Percentiles rank a stretch among this genome's conserved stretches.
phyloP scores from a whole-genome alignment of 2,329 filamentous ascomycete genomes.

The Penicillium olsonii region DNA sequence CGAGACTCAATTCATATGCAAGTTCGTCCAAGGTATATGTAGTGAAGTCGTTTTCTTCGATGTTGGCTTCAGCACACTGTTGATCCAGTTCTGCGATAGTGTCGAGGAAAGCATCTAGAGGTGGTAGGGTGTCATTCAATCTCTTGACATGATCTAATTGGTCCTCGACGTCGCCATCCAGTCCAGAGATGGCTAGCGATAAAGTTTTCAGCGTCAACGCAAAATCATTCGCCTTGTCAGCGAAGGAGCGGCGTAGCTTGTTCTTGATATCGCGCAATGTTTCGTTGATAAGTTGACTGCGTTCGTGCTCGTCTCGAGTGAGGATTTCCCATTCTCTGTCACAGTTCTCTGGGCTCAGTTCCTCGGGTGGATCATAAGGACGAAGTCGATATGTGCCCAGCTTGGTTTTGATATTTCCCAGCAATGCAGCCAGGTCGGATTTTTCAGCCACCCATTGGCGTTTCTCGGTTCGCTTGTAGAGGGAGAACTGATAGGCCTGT shows the following conservation, averaged over 20 bases:
- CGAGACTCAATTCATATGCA: slow-evolving; percentile 86
- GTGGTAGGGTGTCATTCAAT: slow-evolving; percentile 80
- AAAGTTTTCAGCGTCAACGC: slow-evolving; percentile 92
- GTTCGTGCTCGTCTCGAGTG: slow-evolving; percentile 79
- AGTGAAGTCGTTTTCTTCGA: slow-evolving; percentile 99
- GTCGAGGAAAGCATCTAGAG: slow-evolving; percentile 86
- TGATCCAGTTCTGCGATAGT: slow-evolving; percentile 83
- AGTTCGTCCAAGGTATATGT: slow-evolving; percentile 98
- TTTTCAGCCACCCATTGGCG: slow-evolving; percentile 97
- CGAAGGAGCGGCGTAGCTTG: slow-evolving; percentile 84
- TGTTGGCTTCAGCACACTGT: slow-evolving; percentile 93
- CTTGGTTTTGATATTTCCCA: slow-evolving; percentile 99
- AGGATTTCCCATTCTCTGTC: slow-evolving; percentile 80
- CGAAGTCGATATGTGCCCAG: slow-evolving; percentile 89
- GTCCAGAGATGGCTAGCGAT: slow-evolving; percentile 90
- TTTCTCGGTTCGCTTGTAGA: slow-evolving; percentile 90
- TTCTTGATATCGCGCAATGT: slow-evolving; percentile 99
- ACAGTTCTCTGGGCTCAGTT: slow-evolving; percentile 77
- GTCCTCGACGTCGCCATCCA: slow-evolving; percentile 95
- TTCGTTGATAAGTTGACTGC: slow-evolving; percentile 94
- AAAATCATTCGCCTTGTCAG: slow-evolving; percentile 98
- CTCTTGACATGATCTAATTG: slow-evolving; percentile 84
- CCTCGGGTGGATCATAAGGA: slow-evolving; percentile 84
- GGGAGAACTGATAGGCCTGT: slow-evolving; percentile 76
- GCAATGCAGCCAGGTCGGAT: slow-evolving; percentile 85